These are phyloP conservation scores for Flaveria brownii DNA, from an alignment of 129 eudicot species.

Conservation along the genomic window DNA sequence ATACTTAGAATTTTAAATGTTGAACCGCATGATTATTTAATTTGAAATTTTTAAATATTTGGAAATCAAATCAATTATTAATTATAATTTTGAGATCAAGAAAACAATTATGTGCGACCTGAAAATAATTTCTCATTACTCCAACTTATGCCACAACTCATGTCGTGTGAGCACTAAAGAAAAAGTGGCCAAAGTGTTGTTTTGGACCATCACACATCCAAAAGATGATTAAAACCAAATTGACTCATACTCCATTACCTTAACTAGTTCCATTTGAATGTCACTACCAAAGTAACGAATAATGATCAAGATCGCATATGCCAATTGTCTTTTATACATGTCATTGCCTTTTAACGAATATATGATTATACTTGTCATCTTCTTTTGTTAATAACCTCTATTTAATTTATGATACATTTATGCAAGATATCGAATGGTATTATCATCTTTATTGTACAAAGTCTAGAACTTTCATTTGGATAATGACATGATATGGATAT, in stretches of 20 bases:
- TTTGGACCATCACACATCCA: conserved; percentile 28
- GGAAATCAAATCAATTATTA: no score
- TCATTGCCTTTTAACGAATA: not conserved
- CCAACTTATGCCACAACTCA: not conserved
- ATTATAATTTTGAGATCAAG: no score
- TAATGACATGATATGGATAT: no score
- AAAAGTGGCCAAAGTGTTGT: no score
- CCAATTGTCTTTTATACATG: no score
- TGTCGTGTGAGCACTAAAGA: no score
- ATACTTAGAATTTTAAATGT: no score
- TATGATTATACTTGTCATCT: conserved; percentile 14
- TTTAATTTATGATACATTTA: conserved; percentile 10
- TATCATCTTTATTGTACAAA: not conserved
- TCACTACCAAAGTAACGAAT: not conserved
- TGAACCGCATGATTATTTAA: no score
- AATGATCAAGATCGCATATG: not conserved
- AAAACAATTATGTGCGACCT: not conserved
- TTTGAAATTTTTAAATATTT: no score
- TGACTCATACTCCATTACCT: conserved; percentile 17
- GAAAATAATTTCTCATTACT: not conserved
- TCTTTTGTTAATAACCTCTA: not conserved
- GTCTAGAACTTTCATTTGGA: not conserved
- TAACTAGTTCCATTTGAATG: conserved; percentile 11
- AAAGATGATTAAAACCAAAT: conserved; percentile 22
- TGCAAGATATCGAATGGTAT: not conserved